These are phyloP conservation scores for Lagenidium giganteum DNA, from an alignment of 352 stramenopile genomes.

Conservation along the genomic window DNA sequence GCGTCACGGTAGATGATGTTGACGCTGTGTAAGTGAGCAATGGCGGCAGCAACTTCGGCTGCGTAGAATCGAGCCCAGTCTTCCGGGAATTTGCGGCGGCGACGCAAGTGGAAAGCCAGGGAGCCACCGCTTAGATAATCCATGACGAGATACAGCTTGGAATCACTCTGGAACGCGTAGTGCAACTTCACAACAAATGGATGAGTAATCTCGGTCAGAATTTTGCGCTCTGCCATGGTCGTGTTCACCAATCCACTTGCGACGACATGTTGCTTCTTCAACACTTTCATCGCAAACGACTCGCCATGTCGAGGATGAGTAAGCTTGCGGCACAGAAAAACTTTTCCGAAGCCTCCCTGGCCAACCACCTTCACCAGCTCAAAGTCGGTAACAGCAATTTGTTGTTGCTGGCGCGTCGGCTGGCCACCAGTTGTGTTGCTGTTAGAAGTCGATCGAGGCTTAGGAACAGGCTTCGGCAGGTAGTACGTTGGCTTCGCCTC, in stretches of 20 bases:
- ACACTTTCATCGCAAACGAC: slow-evolving; percentile 98
- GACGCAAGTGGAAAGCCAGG: slow-evolving; percentile 85
- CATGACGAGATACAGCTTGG: slow-evolving; percentile 92
- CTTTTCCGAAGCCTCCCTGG: slow-evolving; percentile 96
- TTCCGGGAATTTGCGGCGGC: slow-evolving; percentile 86
- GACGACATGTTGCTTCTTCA: slow-evolving; percentile 91
- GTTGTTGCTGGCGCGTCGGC: slow-evolving; percentile 17
- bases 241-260: slow-evolving; percentile 91
- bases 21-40: slow-evolving; percentile 89
- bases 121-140: slow-evolving; percentile 91
- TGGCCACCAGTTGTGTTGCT: slow-evolving; percentile 4
- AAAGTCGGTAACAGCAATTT: slow-evolving; percentile 90
- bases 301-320: slow-evolving; percentile 84
- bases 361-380: slow-evolving; percentile 97
- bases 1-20: slow-evolving; percentile 96
- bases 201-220: slow-evolving; percentile 89
- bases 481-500: slow-evolving; percentile 76
- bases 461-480: slow-evolving; percentile 63
- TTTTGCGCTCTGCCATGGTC: slow-evolving; percentile 91
- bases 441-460: slow-evolving; percentile 22
- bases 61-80: slow-evolving; percentile 90
- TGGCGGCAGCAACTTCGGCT: slow-evolving; percentile 91
- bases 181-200: slow-evolving; percentile 94
- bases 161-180: slow-evolving; percentile 93
- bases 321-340: slow-evolving; percentile 96